Evolutionary conservation across 352 stramenopile genomes (phyloP), one percentile per base, ranked within the genome.

Genomic region (Phytophthora crassamura): DNA sequence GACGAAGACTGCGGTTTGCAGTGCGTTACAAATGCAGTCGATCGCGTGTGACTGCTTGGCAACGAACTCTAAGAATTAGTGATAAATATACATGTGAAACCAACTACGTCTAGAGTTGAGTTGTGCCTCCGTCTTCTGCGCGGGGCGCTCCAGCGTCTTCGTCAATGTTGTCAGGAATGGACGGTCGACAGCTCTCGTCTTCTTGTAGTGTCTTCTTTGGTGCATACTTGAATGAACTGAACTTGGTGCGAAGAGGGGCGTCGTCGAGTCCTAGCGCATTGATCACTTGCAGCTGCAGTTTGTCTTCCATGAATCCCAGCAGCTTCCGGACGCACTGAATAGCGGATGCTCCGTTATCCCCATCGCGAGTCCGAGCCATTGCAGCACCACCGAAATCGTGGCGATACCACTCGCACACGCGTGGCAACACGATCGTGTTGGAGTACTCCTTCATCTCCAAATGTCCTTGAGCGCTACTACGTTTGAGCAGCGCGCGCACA

Each of bases 361-460:
- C 45, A 28, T 74, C 67, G 32, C 75, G 68, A 34, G 33, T 7
- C 34, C 16, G 32, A 18, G 30, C 32, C 36, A 43, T 58, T 5
- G 53, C 49, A 48, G 41, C 55, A 25, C 59, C 50, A 16, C 59
- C 34, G 54, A 89, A 94, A 66, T 96, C 88, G 32, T 77, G 61
- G 3, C 77, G 71, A 57, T 93, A 93, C 82, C 84, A 92, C 47
- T 93, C 83, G 48, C 78, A 96, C 11, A 94, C 66, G 33, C 78
- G 79, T 22, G 88, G 88, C 34, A 96, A 61, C 4, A 75, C 41
- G 3, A 94, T 67, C 3, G 54, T 69, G 22, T 72, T 76, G 16
- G 60, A 62, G 16, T 65, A 50, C 59, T 74, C 53, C 12, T 66
- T 68, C 51, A 82, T 52, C 47, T 72, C 47, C 42, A 78, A 58